Percentiles rank a stretch among this genome's conserved stretches.
phyloP scores from a whole-genome alignment of 345 rosid genomes.

The Camelina sativa region DNA sequence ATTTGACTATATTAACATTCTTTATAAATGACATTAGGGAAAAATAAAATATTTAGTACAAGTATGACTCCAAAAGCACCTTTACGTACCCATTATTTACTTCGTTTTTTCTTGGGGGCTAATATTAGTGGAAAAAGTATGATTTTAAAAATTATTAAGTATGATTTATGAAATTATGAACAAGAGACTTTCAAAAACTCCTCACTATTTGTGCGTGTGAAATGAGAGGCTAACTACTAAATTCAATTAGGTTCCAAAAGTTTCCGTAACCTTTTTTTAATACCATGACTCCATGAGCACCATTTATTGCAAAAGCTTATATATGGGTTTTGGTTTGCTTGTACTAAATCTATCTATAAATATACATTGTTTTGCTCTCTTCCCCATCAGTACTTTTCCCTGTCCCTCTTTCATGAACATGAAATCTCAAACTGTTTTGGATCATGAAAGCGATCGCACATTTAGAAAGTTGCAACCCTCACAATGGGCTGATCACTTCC shows the following conservation, averaged over 20 bases:
- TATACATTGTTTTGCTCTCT: background rate
- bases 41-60: no score
- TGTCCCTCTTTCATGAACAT: background rate
- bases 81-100: no score
- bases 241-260: no score
- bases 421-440: constrained; percentile 6
- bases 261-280: no score
- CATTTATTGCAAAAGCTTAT: background rate
- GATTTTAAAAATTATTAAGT: no score
- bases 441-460: background rate
- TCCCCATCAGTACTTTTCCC: background rate
- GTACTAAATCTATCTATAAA: background rate
- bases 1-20: no score
- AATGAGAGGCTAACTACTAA: background rate
- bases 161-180: no score
- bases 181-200: background rate
- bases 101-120: no score
- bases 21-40: no score
- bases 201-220: background rate
- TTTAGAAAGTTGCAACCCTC: constrained; percentile 7
- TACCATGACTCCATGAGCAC: background rate
- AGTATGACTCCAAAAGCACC: no score
- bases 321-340: no score
- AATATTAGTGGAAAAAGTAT: no score
- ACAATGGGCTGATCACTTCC: constrained; percentile 5